phyloP scores from a whole-genome alignment of 2,329 filamentous ascomycete species.

The Salinomyces thailandicus region DNA sequence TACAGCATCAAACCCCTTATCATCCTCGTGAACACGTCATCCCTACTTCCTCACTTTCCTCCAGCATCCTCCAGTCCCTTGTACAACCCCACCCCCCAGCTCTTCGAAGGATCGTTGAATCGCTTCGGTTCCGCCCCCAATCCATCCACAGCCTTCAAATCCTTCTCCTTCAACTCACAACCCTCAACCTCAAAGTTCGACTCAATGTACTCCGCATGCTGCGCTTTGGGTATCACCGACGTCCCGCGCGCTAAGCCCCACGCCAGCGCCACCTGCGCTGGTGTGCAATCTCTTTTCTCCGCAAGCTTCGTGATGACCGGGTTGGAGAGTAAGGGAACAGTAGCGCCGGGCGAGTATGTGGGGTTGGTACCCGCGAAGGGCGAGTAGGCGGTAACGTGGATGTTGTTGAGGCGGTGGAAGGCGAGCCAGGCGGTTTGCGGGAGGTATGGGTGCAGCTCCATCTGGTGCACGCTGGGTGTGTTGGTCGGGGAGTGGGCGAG shows the following conservation, averaged over 20 bases:
- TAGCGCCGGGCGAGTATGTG: slow-evolving; percentile 26
- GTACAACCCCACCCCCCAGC: slow-evolving; percentile 33
- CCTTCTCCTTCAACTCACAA: slow-evolving; percentile 30
- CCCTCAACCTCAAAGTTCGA: slow-evolving; percentile 33
- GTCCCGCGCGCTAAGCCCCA: slow-evolving; percentile 41
- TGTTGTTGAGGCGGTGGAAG: slow-evolving; percentile 41
- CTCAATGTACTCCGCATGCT: slow-evolving; percentile 32
- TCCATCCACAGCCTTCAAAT: slow-evolving; percentile 26
- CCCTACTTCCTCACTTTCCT: background rate
- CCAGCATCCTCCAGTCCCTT: slow-evolving; percentile 31
- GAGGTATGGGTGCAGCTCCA: slow-evolving; percentile 59
- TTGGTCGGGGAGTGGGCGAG: slow-evolving; percentile 50
- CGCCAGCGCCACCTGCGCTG: slow-evolving; percentile 37
- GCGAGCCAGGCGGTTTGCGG: slow-evolving; percentile 44
- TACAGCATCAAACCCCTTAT: too few species aligned
- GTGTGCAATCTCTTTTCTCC: slow-evolving; percentile 31
- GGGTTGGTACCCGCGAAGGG: slow-evolving; percentile 40
- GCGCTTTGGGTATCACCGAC: slow-evolving; percentile 43
- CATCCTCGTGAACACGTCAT: too few species aligned
- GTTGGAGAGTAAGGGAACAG: slow-evolving; percentile 32
- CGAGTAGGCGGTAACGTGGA: slow-evolving; percentile 44
- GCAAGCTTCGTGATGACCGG: slow-evolving; percentile 32
- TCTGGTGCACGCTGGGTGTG: slow-evolving; percentile 64
- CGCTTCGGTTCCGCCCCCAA: slow-evolving; percentile 29
- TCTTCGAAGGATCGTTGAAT: slow-evolving; percentile 33